phyloP scores from a whole-genome alignment of 1,139 yeast genomes.

The Taphrina betulina region DNA sequence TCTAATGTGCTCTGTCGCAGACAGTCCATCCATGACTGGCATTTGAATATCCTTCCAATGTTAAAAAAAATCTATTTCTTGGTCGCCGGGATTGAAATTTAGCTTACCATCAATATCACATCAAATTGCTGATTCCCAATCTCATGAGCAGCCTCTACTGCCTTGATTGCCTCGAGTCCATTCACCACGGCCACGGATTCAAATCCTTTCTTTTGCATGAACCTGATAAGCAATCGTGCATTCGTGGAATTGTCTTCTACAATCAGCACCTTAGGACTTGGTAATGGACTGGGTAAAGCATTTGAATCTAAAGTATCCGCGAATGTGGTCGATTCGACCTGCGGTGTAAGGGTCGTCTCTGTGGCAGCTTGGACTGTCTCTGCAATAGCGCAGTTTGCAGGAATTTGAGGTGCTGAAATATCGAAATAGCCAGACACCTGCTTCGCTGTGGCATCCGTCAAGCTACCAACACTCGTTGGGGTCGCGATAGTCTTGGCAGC shows the following conservation, averaged over 20 bases:
- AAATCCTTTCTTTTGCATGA: conserved; percentile 12
- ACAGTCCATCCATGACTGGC: conserved; percentile 11
- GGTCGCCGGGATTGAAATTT: no score
- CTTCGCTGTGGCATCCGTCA: no score
- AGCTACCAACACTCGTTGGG: no score
- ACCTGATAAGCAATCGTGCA: conserved; percentile 3
- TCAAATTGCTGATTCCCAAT: not conserved
- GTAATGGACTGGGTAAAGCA: not conserved
- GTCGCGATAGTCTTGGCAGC: no score
- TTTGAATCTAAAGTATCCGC: no score
- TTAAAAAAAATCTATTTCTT: no score
- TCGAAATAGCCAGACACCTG: no score
- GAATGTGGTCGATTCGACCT: no score
- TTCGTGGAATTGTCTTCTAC: conserved; percentile 17
- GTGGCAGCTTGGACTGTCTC: no score
- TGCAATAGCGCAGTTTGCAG: no score
- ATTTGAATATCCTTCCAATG: conserved; percentile 9
- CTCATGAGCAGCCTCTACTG: not conserved
- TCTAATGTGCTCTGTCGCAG: conserved; percentile 8
- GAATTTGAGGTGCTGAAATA: no score
- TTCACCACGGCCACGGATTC: conserved; percentile 7
- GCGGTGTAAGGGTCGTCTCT: no score
- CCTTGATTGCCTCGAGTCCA: conserved; percentile 11
- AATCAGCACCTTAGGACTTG: conserved; percentile 5
- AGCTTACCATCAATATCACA: conserved; percentile 14